Base-by-base conservation (phyloP, 768 basidiomycete species). In the Hygrocybe coccinea region DNA sequence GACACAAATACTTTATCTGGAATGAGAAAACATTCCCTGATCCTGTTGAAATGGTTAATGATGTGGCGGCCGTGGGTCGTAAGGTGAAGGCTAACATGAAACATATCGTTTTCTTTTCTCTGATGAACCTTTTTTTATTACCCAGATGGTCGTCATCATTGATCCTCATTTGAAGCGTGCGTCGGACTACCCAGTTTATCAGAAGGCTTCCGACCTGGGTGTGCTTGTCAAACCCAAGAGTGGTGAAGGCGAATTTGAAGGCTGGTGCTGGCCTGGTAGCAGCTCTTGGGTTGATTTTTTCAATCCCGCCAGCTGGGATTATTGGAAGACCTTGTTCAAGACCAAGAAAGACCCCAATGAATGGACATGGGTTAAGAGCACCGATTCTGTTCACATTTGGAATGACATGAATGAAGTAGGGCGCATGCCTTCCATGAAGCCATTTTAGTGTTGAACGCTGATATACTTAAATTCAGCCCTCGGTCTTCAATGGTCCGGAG, bases 351-450 rank as follows among this genome's bases (percentile, higher is more conserved):
- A 75, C 33, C 74, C 70, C 63, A 80, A 77, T 45, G 71, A 77
- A n/a, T 91, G 85, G 81, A 74, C 83, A 6, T 91, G 91, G 87
- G 81, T 76, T 0, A 72, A 89, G 59, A 89, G 94, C 61, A 92
- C 91, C 2, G 82, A 86, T 29, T 81, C 84, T 61, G 80, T 97
- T 12, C 87, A 86, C 68, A 93, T 98, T 61, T 99, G 97, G 97
- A 98, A 98, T 67, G 97, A 99, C 66, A 99, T 99, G 97, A 97
- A 97, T 62, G 97, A 98, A 82, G 92, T 92, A 50, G 7, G 76
- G 55, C 24, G 41, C 17, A 29, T 48, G 17, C 19, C 36, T 41
- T 37, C 14, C 8, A 29, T 8, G 8, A 29, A 29, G 29, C 22
- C 57, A 12, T 21, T 14, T 38, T n/a, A 19, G 35, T 15, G 2